Percentiles rank a stretch among this genome's conserved stretches.
Evolutionary conservation across 1,284 basidiomycete species (phyloP).

Genomic region (Cutaneotrichosporon sp.): DNA sequence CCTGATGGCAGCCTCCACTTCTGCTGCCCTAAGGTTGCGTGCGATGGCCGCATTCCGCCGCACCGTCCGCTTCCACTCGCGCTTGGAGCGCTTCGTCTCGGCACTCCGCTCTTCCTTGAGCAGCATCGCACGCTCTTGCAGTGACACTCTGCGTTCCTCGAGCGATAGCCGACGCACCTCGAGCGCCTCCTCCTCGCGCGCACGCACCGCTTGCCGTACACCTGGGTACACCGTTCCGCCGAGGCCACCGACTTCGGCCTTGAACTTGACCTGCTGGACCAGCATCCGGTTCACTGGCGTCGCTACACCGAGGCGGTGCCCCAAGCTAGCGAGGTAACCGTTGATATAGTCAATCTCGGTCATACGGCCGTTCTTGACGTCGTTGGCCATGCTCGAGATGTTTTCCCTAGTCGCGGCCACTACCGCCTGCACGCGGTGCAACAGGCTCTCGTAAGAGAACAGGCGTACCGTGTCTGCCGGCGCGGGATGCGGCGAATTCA

Average conservation of each 20-base stretch:
- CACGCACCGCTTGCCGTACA: constrained; percentile 5
- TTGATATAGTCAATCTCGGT: constrained; percentile 85
- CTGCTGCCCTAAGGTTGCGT: background rate
- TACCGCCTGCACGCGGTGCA: constrained; percentile 60
- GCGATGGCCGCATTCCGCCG: constrained; percentile 10
- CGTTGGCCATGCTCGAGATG: constrained; percentile 73
- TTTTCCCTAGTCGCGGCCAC: constrained; percentile 63
- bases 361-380: constrained; percentile 60
- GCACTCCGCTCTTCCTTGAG: constrained; percentile 15
- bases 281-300: constrained; percentile 67
- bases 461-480: constrained; percentile 37
- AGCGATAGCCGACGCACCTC: constrained; percentile 8
- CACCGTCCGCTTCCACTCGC: constrained; percentile 12
- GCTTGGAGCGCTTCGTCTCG: constrained; percentile 12
- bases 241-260: constrained; percentile 41
- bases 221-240: constrained; percentile 9
- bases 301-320: constrained; percentile 61
- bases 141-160: constrained; percentile 17
- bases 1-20: constrained; percentile 1
- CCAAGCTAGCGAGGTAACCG: constrained; percentile 74
- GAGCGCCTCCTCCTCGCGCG: constrained; percentile 1
- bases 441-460: constrained; percentile 40
- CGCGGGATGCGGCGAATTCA: constrained; percentile 36
- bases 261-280: constrained; percentile 63
- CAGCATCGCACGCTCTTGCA: constrained; percentile 17